Evolutionary conservation across 352 stramenopile genomes (phyloP).

Genomic region (Globisporangium takayamanum): DNA sequence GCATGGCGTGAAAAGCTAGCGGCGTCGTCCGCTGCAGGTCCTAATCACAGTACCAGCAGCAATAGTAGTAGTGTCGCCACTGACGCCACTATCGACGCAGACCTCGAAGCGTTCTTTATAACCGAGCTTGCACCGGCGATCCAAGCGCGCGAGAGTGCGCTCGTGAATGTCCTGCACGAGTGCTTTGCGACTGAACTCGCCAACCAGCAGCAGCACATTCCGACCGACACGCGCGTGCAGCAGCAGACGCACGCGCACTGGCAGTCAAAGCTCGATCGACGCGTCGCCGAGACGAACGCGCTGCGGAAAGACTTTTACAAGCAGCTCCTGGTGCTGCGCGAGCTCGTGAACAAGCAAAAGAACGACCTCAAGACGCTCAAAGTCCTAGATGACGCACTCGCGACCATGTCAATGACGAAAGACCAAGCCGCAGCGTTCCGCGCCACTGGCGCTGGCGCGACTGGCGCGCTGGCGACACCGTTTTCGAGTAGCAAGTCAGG

Average conservation of each 20-base stretch:
- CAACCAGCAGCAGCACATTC: constrained; percentile 21
- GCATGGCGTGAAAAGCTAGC: neutral
- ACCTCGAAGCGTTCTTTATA: constrained; percentile 46
- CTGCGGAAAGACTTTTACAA: constrained; percentile 71
- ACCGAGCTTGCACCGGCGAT: constrained; percentile 30
- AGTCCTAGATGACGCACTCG: constrained; percentile 52
- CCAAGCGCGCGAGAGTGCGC: constrained; percentile 42
- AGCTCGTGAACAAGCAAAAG: constrained; percentile 52
- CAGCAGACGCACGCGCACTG: constrained; percentile 19
- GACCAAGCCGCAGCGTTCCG: constrained; percentile 11
- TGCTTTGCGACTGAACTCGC: constrained; percentile 41
- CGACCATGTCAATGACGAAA: constrained; percentile 13
- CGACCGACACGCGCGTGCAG: constrained; percentile 17
- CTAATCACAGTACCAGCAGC: neutral
- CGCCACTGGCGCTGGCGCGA: neutral
- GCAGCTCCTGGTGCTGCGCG: constrained; percentile 62
- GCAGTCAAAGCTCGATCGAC: constrained; percentile 54
- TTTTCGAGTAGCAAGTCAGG: too few species aligned
- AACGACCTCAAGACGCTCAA: constrained; percentile 41
- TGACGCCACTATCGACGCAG: constrained; percentile 4
- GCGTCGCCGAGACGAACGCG: constrained; percentile 53
- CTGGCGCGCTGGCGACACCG: neutral
- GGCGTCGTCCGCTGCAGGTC: neutral
- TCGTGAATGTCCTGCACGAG: constrained; percentile 56
- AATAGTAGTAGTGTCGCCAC: neutral